phyloP scores from a whole-genome alignment of 1,284 basidiomycete genomes.

The Cutaneotrichosporon cutaneum region DNA sequence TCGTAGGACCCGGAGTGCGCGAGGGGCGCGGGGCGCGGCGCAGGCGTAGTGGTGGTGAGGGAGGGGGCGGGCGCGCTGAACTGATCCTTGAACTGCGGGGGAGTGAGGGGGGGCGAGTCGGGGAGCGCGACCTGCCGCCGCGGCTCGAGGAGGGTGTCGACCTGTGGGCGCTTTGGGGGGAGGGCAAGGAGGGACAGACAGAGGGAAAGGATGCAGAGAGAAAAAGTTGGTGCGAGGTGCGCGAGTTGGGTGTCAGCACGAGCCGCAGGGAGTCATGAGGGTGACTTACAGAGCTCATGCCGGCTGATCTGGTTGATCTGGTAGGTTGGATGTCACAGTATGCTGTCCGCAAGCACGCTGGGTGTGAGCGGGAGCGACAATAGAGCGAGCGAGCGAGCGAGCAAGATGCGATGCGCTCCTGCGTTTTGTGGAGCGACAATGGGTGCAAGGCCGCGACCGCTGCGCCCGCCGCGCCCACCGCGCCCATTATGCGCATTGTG shows the following conservation, averaged over 20 bases:
- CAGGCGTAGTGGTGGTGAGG: background rate
- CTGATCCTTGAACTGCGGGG: conserved; percentile 11
- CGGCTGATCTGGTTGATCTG: background rate
- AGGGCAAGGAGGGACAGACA: background rate
- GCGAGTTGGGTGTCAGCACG: background rate
- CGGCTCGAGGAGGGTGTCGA: conserved; percentile 2
- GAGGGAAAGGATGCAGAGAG: background rate
- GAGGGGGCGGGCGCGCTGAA: background rate
- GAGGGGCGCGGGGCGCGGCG: background rate
- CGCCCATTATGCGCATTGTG: no score
- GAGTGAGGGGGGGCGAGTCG: conserved; percentile 19
- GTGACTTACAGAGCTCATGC: background rate
- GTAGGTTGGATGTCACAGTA: no score
- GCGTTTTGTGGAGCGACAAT: no score
- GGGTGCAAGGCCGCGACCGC: no score
- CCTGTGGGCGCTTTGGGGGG: background rate
- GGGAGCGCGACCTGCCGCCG: conserved; percentile 12
- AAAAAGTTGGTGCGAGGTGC: background rate
- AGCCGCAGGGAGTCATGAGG: background rate
- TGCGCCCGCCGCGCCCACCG: no score
- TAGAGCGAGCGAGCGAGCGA: no score
- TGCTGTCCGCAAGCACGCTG: no score
- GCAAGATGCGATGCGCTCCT: no score
- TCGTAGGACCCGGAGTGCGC: background rate
- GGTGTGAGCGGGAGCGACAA: background rate